These are phyloP conservation scores for Tolypocladium sp. DNA, from an alignment of 2,329 filamentous ascomycete genomes.

Conservation along the genomic window DNA sequence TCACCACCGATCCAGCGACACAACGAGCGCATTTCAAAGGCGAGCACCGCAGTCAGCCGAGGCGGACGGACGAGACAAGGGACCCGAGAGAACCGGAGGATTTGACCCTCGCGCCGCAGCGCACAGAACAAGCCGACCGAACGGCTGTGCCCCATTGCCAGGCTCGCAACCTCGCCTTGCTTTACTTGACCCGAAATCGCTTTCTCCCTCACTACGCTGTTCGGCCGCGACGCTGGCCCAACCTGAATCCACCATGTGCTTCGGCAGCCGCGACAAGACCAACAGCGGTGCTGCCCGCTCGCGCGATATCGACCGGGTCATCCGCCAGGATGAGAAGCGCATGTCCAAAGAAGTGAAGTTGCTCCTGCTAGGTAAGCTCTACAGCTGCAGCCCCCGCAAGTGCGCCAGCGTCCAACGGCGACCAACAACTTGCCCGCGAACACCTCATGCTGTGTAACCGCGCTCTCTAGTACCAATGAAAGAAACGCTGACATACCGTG, in stretches of 20 bases:
- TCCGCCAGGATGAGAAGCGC: slow-evolving; percentile 81
- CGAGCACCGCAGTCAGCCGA: not conserved
- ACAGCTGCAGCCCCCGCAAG: not conserved
- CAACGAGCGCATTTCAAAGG: not conserved
- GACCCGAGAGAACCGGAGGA: not conserved
- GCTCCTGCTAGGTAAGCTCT: slow-evolving; percentile 59
- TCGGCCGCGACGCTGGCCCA: not conserved
- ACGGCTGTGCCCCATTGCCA: not conserved
- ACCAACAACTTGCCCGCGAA: not conserved
- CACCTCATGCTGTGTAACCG: not conserved
- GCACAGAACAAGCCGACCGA: not conserved
- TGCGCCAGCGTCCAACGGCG: not conserved
- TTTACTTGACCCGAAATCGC: not conserved
- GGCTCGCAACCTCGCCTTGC: not conserved
- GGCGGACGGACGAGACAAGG: not conserved
- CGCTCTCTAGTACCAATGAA: not conserved
- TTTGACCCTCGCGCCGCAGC: not conserved
- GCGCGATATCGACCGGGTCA: slow-evolving; percentile 74
- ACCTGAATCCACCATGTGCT: slow-evolving; percentile 43
- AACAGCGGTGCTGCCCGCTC: slow-evolving; percentile 45
- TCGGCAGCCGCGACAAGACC: slow-evolving; percentile 45
- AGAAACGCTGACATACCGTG: not conserved
- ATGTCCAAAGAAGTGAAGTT: slow-evolving; percentile 88
- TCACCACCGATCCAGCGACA: not conserved
- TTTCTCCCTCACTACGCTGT: not conserved